Base-by-base conservation (phyloP, 2,329 filamentous ascomycete genomes). In the Fusarium humuli region DNA sequence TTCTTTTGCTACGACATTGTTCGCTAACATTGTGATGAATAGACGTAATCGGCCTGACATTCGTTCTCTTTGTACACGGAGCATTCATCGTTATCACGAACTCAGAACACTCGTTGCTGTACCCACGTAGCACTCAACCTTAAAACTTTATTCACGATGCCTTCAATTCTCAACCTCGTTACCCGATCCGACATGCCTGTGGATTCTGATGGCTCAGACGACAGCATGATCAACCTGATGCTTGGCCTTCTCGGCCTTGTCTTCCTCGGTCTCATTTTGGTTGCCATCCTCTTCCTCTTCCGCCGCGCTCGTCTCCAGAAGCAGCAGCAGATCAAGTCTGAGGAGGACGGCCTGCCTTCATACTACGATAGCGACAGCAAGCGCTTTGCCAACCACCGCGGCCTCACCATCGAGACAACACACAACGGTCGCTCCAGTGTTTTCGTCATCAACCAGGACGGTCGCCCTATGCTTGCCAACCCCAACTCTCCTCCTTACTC, bases 191-290 rank as follows among this genome's bases (percentile, higher is more conserved):
- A 73, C 45, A 41, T 65, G 53, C 65, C 73, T 73, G 81, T 81
- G 65, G 75, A 82, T 64, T 78, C 78, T 65, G 83, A 85, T 70
- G 82, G 81, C 62, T 82, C 83, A 73, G 64, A 71, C 52, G 83
- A 92, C 73, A 88, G 84, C 66, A 90, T 92, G 83, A 85, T 94
- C 79, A 90, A 93, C 77, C 88, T 97, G 45, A 84, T 97, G 78
- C 92, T 97, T 74, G 87, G 89, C 62, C 87, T 98, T 58, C 85
- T 98, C 73, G 90, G 91, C 69, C 85, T 99, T 47, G 83, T 95
- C 73, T 88, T 97, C 74, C 81, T 95, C 74, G 90, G 87, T 65
- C 84, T 97, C 30, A 77, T 90, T 49, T 84, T 94, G 61, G 84
- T 91, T 56, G 90, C 88, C 61, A 83, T 86, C 29, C 88, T 98